Evolutionary conservation across 495 filamentous ascomycete genomes (phyloP).

Genomic region (Xylaria scruposa): DNA sequence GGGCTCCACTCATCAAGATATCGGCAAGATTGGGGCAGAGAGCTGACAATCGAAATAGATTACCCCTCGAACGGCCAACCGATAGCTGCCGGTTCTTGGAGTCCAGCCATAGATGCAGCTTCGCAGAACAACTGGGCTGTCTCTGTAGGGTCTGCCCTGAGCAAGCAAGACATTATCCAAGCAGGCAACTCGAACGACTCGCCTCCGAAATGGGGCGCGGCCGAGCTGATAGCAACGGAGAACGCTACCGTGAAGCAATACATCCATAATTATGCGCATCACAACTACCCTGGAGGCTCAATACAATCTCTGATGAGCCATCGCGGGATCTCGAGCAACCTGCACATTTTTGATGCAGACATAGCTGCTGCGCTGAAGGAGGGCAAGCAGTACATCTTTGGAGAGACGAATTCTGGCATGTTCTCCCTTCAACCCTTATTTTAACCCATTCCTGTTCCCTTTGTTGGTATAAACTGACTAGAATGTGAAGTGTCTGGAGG

Average conservation of each 20-base stretch:
- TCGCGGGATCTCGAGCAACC: constrained; percentile 52
- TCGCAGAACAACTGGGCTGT: constrained; percentile 64
- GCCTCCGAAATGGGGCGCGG: constrained; percentile 59
- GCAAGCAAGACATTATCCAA: constrained; percentile 55
- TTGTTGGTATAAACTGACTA: not conserved
- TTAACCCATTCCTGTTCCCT: not conserved
- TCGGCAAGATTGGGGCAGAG: not conserved
- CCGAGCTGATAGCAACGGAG: constrained; percentile 52
- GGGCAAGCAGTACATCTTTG: constrained; percentile 62
- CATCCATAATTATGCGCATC: constrained; percentile 62
- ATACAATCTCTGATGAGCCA: constrained; percentile 61
- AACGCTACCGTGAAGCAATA: constrained; percentile 58
- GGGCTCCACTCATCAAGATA: not conserved
- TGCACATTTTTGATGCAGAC: constrained; percentile 57
- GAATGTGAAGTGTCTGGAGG: constrained; percentile 50
- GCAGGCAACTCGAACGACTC: constrained; percentile 65
- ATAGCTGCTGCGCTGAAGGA: constrained; percentile 51
- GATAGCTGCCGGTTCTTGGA: constrained; percentile 62
- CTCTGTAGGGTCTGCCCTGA: constrained; percentile 56
- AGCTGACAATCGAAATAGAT: constrained; percentile 39
- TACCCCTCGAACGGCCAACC: constrained; percentile 54
- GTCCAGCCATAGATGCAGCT: constrained; percentile 56
- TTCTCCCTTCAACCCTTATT: not conserved
- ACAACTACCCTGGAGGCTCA: constrained; percentile 65
- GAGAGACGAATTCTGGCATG: constrained; percentile 65